Base-by-base conservation (phyloP, 192 early-diverging fungal genomes). In the Backusella parvicylindrica region DNA sequence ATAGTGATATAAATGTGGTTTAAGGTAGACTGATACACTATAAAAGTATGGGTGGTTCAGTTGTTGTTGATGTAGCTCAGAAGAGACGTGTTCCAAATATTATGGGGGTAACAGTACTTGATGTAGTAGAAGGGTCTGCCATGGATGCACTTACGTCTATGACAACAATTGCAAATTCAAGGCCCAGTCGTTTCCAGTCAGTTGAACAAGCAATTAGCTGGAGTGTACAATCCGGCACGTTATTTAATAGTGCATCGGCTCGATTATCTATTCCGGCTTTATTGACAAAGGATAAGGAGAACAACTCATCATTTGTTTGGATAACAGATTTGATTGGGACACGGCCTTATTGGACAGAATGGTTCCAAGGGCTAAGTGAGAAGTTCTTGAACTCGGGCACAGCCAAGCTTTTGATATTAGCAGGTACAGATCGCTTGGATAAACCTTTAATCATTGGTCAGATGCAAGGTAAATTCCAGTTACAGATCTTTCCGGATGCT, bases 401-500 rank as follows among this genome's bases (percentile, higher is more conserved):
- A 15, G 89, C 89, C 50, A 92, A 90, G 36, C 71, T 93, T 16
- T 79, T 95, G 26, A 73, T 95, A 5, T 75, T 95, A 11, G 92
- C 93, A 3, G 92, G 89, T 9, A 88, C 92, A 0, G 93, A 94
- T 82, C 83, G 92, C 35, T 73, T 94, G 76, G 93, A 94, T 69
- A 94, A 89, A 68, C 84, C 89, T 18, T 83, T 94, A 53, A 88
- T 88, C 67, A 93, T 94, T 79, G 92, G 86, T 0, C 92, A 93
- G 71, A 94, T 94, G 93, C 93, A 94, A 81, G 93, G 89, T 80
- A 93, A 92, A 81, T 94, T 93, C 72, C 93, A 94, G 77, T 72
- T 94, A 49, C 72, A 88, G 30, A 80, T 94, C 0, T 83, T 93
- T 23, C 90, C 87, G 0, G 90, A 91, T 2, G 84, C 88, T 15